Evolutionary conservation across 768 basidiomycete species (phyloP), one percentile per base, ranked within the genome.

Genomic region (Lactarius akahatsu): DNA sequence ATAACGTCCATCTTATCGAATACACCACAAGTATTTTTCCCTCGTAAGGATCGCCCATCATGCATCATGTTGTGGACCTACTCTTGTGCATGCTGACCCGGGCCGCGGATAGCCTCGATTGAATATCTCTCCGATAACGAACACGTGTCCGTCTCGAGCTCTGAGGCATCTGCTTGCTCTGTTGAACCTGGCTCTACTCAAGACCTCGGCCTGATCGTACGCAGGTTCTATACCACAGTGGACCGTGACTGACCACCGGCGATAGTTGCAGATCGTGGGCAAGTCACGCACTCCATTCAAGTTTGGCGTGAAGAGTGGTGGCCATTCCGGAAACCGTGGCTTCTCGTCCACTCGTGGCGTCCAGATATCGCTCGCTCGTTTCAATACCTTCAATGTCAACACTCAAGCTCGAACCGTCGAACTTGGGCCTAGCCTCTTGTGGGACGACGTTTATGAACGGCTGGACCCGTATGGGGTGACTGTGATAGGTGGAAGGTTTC

Each of bases 261-360:
- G 23, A 26, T 40, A 60, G 59, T 11, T 60, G 16, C 23, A 40
- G 18, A 60, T 60, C 18, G 40, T 60, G n/a, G 40, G 40, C 1
- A 8, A 15, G 59, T 20, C 59, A 45, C 40, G 40, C 15, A 40
- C 40, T 5, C 40, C 40, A 40, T 40, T n/a, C n/a, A n/a, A n/a
- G n/a, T n/a, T 40, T 40, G 40, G 40, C 15, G 40, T 45, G 23
- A 55, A 55, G 30, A 45, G 54, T 28, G 61, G 47, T 26, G 47
- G 54, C 20, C 61, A 60, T 16, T 5, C 81, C 1, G 70, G 79
- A 3, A 87, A 86, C 70, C 81, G 78, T 0, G 81, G 81, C 2
- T 87, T 86, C 66, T 85, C 85, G 0, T 88, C 87, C 0, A 88
- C 87, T 0, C 66, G 72, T 1, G 86, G 86, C 30, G 81, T 89